Percentiles rank a stretch among this genome's conserved stretches.
Conservation (phyloP, 306 rosid genomes). For the Fragaria ananassa region DNA sequence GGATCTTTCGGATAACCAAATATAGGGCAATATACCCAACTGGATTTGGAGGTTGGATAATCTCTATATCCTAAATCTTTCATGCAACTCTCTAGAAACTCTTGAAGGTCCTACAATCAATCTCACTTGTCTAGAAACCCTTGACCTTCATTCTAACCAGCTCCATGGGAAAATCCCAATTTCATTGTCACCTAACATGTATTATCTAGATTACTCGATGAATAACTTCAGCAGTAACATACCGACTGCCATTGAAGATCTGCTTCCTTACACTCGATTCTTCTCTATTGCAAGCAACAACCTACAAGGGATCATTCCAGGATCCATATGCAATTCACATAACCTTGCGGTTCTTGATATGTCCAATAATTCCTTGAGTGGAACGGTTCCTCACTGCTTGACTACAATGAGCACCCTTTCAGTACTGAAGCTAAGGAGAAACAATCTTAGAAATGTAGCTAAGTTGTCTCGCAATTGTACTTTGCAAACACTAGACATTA, state of each 20-base stretch:
- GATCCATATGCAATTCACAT: constrained; percentile 28
- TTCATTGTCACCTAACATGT: neutral
- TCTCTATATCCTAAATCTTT: constrained; percentile 46
- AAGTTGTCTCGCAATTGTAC: neutral
- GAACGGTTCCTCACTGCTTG: constrained; percentile 21
- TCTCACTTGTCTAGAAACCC: neutral
- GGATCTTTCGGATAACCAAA: constrained; percentile 40
- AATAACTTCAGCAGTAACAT: constrained; percentile 27
- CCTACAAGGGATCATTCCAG: constrained; percentile 18
- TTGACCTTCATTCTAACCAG: constrained; percentile 39
- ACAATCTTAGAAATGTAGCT: neutral
- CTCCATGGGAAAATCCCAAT: constrained; percentile 21
- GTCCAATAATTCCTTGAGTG: constrained; percentile 23
- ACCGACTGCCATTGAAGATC: neutral
- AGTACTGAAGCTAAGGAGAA: constrained; percentile 22
- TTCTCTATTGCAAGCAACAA: constrained; percentile 21
- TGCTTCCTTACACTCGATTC: neutral
- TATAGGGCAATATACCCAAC: constrained; percentile 24
- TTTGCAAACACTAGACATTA: constrained; percentile 28
- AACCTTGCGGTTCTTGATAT: constrained; percentile 25
- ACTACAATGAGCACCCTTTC: neutral
- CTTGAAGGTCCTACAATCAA: constrained; percentile 12
- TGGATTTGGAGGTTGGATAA: constrained; percentile 28
- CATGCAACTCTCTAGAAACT: constrained; percentile 31
- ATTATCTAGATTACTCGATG: constrained; percentile 27